Evolutionary conservation across 345 rosid genomes (phyloP), one percentile per base, ranked within the genome.

Genomic region (Eucalyptus regnans): DNA sequence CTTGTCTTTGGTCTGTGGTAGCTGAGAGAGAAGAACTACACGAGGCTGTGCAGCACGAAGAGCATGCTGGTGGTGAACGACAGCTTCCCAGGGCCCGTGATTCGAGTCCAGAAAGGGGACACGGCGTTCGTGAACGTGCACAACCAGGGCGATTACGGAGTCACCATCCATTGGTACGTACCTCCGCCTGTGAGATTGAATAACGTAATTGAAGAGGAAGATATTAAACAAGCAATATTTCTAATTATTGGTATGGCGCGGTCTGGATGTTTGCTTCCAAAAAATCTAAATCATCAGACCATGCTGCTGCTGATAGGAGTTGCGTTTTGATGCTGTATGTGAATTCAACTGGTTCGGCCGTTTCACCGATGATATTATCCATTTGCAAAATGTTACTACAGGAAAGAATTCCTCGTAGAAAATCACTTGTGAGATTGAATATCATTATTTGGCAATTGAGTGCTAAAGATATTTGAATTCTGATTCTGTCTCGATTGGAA

Each of bases 41-140:
- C 89, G 79, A 90, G 88, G 89, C 62, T 86, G 17, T 58, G 87
- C 89, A 49, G 58, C 12, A 89, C 89, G 79, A 89, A 81, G 88
- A 87, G 87, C 80, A 87, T 89, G 86, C 25, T 89, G 90, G 64
- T 49, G 79, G 89, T 89, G 51, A 89, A 89, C 49, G 89, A 87
- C 54, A 79, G 87, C 80, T 87, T 89, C 81, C 90, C 90, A 9
- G 90, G 90, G 44, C 90, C 90, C 2, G 50, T 37, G 80, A 44
- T 89, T 15, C 56, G 88, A 43, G 87, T 89, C 79, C 89, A 58
- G 23, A 79, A 76, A 54, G 90, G 90, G 8, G 90, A 89, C 44
- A 89, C 90, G 12, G 87, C 41, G 33, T 89, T 66, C 48, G 79
- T 87, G 80, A 89, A 87, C 17, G 62, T 87, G 58, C 58, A 89